Evolutionary conservation across 2,329 filamentous ascomycete genomes (phyloP).

Genomic region (Ceratocystiopsis minuta): DNA sequence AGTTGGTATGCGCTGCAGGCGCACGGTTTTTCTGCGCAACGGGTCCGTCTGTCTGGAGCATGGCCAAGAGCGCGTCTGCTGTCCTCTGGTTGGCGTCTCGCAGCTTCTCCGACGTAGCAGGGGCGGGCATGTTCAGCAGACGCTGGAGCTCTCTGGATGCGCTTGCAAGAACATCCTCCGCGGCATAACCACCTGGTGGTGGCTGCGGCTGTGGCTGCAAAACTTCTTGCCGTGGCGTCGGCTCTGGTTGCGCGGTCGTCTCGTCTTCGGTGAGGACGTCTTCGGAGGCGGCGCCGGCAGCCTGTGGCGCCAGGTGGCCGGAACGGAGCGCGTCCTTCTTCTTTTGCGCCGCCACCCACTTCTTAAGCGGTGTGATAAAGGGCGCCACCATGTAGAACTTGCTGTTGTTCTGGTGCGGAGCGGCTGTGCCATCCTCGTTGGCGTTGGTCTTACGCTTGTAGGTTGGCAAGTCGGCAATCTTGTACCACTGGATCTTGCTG

Average conservation of each 20-base stretch:
- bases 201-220: conserved; percentile 19
- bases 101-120: not conserved
- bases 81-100: conserved; percentile 19
- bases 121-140: conserved; percentile 35
- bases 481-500: conserved; percentile 92
- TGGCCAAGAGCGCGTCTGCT: conserved; percentile 33
- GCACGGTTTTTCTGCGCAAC: conserved; percentile 15
- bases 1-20: not conserved
- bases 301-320: conserved; percentile 21
- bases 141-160: conserved; percentile 34
- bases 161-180: conserved; percentile 29
- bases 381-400: conserved; percentile 98
- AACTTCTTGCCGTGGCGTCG: conserved; percentile 12
- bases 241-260: conserved; percentile 22
- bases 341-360: conserved; percentile 77
- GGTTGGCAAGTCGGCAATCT: conserved; percentile 69
- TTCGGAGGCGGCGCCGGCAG: too few species aligned
- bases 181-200: conserved; percentile 6
- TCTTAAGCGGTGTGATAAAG: conserved; percentile 69
- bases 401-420: conserved; percentile 30
- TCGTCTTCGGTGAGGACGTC: conserved; percentile 48
- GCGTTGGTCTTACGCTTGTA: conserved; percentile 43
- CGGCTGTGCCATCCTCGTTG: conserved; percentile 29
- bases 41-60: conserved; percentile 18
- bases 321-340: conserved; percentile 42